A percentile compares a stretch with the other conserved stretches of the same genome.
phyloP scores from a whole-genome alignment of 2,329 filamentous ascomycete genomes.

The Arthroderma sp. region DNA sequence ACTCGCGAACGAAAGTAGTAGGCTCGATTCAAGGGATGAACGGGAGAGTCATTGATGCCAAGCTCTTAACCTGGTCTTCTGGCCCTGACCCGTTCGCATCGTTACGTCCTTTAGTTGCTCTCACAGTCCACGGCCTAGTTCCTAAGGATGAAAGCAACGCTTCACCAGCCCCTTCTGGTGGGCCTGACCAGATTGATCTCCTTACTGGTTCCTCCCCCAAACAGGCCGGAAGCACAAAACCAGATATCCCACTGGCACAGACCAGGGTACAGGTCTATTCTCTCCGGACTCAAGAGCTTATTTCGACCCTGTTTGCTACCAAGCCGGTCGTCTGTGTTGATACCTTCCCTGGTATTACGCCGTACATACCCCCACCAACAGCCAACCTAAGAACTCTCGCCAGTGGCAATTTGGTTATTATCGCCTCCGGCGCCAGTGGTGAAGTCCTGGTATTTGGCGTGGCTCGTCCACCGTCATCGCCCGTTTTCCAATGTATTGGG shows the following conservation, averaged over 20 bases:
- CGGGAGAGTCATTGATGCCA: conserved; percentile 70
- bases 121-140: conserved; percentile 64
- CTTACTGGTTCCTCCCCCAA: conserved; percentile 20
- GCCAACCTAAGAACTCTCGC: conserved; percentile 64
- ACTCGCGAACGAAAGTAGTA: conserved; percentile 57
- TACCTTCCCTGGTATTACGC: conserved; percentile 48
- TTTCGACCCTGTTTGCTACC: conserved; percentile 65
- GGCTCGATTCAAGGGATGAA: conserved; percentile 63
- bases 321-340: conserved; percentile 48
- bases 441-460: conserved; percentile 69
- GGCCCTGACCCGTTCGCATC: conserved; percentile 41
- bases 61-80: conserved; percentile 61
- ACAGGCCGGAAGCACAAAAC: conserved; percentile 18
- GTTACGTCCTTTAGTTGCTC: conserved; percentile 60
- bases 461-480: conserved; percentile 15
- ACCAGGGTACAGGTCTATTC: conserved; percentile 86
- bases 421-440: conserved; percentile 72
- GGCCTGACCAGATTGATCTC: conserved; percentile 27
- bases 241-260: conserved; percentile 48
- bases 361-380: conserved; percentile 55
- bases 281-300: conserved; percentile 56
- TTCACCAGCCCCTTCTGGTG: conserved; percentile 20
- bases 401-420: conserved; percentile 56
- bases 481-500: conserved; percentile 55
- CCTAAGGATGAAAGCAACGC: conserved; percentile 32